Conservation (phyloP, 257 asterid genomes). For the Forsythia viridissima region DNA sequence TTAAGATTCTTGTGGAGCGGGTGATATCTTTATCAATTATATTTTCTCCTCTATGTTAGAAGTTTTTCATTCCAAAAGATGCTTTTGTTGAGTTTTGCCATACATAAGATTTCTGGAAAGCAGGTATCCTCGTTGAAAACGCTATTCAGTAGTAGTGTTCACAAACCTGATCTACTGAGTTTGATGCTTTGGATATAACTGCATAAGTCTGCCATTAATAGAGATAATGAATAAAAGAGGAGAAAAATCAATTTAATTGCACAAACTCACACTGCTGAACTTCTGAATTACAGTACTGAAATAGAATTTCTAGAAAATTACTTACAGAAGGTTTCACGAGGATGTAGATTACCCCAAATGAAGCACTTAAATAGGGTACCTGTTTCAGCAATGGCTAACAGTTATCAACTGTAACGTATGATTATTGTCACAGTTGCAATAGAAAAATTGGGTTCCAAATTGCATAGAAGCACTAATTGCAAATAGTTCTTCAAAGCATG, state of each 20-base stretch:
- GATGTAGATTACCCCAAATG: slow-evolving; percentile 77
- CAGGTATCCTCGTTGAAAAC: background rate
- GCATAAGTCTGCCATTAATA: slow-evolving; percentile 67
- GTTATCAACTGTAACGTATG: slow-evolving; percentile 8
- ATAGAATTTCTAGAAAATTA: slow-evolving; percentile 13
- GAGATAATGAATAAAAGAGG: slow-evolving; percentile 21
- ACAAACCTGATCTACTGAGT: slow-evolving; percentile 76
- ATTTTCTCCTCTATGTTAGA: background rate
- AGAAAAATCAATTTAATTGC: background rate
- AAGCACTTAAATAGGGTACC: slow-evolving; percentile 89
- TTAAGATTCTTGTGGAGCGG: background rate
- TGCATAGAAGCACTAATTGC: background rate
- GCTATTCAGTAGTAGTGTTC: background rate
- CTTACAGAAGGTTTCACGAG: slow-evolving; percentile 95
- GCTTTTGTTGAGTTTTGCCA: background rate
- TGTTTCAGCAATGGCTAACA: slow-evolving; percentile 33
- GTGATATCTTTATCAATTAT: background rate
- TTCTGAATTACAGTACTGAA: slow-evolving; percentile 5
- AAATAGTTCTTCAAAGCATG: background rate
- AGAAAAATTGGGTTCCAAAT: background rate
- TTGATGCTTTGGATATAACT: slow-evolving; percentile 75
- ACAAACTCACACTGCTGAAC: background rate
- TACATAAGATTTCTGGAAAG: background rate
- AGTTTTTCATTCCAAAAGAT: background rate
- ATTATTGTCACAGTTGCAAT: background rate